These are phyloP conservation scores for Ceratocystis alfenasii DNA, from an alignment of 2,329 filamentous ascomycete genomes.

Conservation along the genomic window DNA sequence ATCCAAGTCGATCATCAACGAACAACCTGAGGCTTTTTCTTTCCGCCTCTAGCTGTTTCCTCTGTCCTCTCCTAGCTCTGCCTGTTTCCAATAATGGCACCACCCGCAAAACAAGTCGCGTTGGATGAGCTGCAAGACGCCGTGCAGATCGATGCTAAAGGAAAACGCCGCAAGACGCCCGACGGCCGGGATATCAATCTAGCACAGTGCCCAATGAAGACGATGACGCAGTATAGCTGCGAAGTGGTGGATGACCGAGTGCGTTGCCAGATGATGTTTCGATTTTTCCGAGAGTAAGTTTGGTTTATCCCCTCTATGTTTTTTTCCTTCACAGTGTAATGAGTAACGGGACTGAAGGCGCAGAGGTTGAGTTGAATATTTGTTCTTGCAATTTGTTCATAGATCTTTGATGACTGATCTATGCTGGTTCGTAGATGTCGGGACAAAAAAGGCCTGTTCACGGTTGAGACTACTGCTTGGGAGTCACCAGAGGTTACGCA, in stretches of 20 bases:
- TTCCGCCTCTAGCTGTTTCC: neutral
- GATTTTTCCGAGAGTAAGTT: conserved; percentile 48
- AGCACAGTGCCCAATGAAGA: conserved; percentile 42
- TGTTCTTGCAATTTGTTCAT: neutral
- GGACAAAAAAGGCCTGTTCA: conserved; percentile 46
- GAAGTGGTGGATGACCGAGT: conserved; percentile 39
- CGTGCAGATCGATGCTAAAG: conserved; percentile 38
- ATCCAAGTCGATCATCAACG: conserved; percentile 26
- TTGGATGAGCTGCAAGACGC: conserved; percentile 39
- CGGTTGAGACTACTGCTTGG: conserved; percentile 53
- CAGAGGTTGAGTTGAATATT: neutral
- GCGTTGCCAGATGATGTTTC: conserved; percentile 45
- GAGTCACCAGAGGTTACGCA: conserved; percentile 31
- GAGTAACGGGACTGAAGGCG: neutral
- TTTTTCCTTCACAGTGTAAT: too few species aligned
- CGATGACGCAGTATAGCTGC: conserved; percentile 51
- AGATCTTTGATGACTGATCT: neutral
- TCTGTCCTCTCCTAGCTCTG: neutral
- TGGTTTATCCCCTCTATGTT: neutral
- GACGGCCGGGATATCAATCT: conserved; percentile 36
- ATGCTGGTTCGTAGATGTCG: conserved; percentile 37
- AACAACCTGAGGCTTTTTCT: neutral
- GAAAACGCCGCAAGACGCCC: conserved; percentile 39
- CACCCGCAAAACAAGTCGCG: conserved; percentile 45
- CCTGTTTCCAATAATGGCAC: conserved; percentile 38